Conservation (phyloP, 2,329 filamentous ascomycete genomes). For the Colletotrichum cereale region DNA sequence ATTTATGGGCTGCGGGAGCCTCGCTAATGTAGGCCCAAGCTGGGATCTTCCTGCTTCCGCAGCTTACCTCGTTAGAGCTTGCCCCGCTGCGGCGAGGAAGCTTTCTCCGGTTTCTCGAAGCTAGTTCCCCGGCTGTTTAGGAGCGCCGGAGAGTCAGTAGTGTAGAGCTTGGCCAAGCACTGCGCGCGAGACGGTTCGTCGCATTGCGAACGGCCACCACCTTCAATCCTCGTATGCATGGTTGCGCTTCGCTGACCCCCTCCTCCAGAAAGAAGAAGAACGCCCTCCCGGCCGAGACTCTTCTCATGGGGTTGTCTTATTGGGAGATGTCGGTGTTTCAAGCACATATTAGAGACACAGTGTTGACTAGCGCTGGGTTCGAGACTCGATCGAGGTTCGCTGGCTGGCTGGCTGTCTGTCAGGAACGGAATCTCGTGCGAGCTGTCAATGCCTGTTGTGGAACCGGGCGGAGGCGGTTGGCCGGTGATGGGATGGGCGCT, state of each 20-base stretch:
- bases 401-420: slow-evolving; percentile 2
- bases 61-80: slow-evolving; percentile 22
- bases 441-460: slow-evolving; percentile 28
- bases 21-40: slow-evolving; percentile 10
- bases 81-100: slow-evolving; percentile 20
- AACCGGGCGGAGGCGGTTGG: slow-evolving; percentile 16
- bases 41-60: slow-evolving; percentile 28
- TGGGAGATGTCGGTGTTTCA: not conserved
- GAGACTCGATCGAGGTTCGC: slow-evolving; percentile 6
- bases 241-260: not conserved
- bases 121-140: slow-evolving; percentile 26
- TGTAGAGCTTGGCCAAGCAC: not conserved
- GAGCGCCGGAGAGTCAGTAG: slow-evolving; percentile 3
- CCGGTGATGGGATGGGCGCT: not conserved
- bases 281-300: not conserved
- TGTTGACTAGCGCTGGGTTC: not conserved
- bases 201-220: not conserved
- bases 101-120: slow-evolving; percentile 20
- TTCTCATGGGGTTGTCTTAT: not conserved
- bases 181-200: not conserved
- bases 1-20: not conserved
- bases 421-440: slow-evolving; percentile 12
- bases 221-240: not conserved
- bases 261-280: not conserved
- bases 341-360: not conserved